These are phyloP conservation scores for Neodidymelliopsis sp. DNA, from an alignment of 2,329 filamentous ascomycete genomes.

Conservation along the genomic window DNA sequence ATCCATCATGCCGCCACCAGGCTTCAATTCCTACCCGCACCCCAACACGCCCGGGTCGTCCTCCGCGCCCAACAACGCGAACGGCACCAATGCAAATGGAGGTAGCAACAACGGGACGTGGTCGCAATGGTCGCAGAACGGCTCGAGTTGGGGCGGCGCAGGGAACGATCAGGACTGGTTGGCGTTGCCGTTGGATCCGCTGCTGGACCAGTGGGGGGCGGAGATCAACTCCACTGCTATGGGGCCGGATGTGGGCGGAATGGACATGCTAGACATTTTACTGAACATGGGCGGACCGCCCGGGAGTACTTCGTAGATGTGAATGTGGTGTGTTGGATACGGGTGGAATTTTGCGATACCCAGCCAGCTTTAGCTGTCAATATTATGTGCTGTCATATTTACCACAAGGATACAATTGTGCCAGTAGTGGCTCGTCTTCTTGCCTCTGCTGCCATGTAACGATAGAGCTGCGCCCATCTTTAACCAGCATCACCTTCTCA, in stretches of 20 bases:
- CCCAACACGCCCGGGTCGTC: slow-evolving; percentile 22
- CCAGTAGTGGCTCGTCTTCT: no score
- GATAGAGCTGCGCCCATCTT: no score
- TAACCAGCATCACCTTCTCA: no score
- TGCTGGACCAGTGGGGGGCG: slow-evolving; percentile 65
- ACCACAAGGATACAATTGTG: no score
- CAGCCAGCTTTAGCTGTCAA: neutral
- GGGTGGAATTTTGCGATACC: slow-evolving; percentile 10
- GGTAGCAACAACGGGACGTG: slow-evolving; percentile 17
- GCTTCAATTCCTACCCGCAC: slow-evolving; percentile 22
- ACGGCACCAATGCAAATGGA: slow-evolving; percentile 18
- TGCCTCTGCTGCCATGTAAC: no score
- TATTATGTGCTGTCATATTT: no score
- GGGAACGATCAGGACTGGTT: slow-evolving; percentile 63
- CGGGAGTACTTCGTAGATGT: slow-evolving; percentile 24
- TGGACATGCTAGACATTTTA: slow-evolving; percentile 59
- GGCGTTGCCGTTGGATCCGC: slow-evolving; percentile 66
- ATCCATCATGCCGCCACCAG: slow-evolving; percentile 59
- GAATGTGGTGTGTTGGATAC: neutral
- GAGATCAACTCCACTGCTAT: slow-evolving; percentile 64
- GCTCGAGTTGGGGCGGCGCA: slow-evolving; percentile 27
- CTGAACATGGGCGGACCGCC: slow-evolving; percentile 49
- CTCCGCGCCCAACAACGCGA: slow-evolving; percentile 21
- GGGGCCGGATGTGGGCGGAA: slow-evolving; percentile 70
- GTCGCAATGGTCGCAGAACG: slow-evolving; percentile 32